Percentiles rank a stretch among this genome's conserved stretches.
phyloP scores from a whole-genome alignment of 2,329 filamentous ascomycete genomes.

The Diaporthe helianthi region DNA sequence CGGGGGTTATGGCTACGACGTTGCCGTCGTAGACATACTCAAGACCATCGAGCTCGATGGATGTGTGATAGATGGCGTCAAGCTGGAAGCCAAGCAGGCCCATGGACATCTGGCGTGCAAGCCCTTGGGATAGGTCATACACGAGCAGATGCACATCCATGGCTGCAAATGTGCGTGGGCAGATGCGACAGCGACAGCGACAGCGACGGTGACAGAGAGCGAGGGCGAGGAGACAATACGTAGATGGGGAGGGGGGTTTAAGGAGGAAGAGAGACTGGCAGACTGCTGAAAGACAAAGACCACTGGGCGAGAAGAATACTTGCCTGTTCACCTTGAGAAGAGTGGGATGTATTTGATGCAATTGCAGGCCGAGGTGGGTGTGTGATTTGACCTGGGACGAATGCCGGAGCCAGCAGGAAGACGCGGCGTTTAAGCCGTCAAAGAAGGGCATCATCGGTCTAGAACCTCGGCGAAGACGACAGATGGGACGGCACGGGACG shows the following conservation, averaged over 20 bases:
- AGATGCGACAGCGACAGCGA: neutral
- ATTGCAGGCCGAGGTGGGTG: neutral
- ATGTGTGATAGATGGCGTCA: slow-evolving; percentile 95
- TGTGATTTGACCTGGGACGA: no score
- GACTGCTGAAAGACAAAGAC: neutral
- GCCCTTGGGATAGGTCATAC: slow-evolving; percentile 76
- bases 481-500: slow-evolving; percentile 16
- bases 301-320: slow-evolving; percentile 6
- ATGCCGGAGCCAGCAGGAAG: slow-evolving; percentile 30
- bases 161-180: neutral
- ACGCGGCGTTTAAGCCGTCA: slow-evolving; percentile 26
- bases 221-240: neutral
- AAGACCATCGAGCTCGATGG: slow-evolving; percentile 80
- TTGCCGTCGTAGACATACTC: slow-evolving; percentile 93
- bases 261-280: neutral
- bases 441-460: slow-evolving; percentile 21
- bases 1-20: slow-evolving; percentile 81
- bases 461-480: slow-evolving; percentile 32
- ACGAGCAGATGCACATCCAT: slow-evolving; percentile 83
- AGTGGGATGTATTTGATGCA: neutral
- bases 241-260: neutral
- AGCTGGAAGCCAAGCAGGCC: slow-evolving; percentile 66
- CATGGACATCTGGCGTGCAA: slow-evolving; percentile 63
- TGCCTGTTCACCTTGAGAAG: slow-evolving; percentile 7
- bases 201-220: neutral